phyloP scores from a whole-genome alignment of 768 basidiomycete species.

The Strobilomyces confusus region DNA sequence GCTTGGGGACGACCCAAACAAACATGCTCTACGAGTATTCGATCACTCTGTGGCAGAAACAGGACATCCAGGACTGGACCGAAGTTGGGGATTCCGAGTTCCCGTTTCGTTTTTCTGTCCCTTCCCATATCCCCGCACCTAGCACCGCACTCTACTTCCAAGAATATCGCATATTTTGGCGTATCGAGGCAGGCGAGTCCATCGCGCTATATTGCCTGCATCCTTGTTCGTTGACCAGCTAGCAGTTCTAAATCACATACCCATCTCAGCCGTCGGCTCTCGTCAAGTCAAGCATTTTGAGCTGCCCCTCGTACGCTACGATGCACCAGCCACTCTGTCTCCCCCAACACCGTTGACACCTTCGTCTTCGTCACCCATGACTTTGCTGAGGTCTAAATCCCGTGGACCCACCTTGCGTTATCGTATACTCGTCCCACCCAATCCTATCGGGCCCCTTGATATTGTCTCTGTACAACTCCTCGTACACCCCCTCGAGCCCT shows the following conservation, averaged over 20 bases:
- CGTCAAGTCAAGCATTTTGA: slow-evolving; percentile 70
- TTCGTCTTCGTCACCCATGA: slow-evolving; percentile 35
- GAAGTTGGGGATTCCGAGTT: slow-evolving; percentile 62
- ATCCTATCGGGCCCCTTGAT: slow-evolving; percentile 69
- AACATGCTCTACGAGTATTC: slow-evolving; percentile 68
- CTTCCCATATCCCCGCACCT: slow-evolving; percentile 56
- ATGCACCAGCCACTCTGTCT: slow-evolving; percentile 45
- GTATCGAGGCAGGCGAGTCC: slow-evolving; percentile 72
- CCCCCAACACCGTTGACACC: slow-evolving; percentile 34
- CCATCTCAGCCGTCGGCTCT: slow-evolving; percentile 60
- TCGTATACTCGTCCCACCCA: slow-evolving; percentile 48
- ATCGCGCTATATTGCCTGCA: slow-evolving; percentile 1
- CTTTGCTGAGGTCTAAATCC: slow-evolving; percentile 47
- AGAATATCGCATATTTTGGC: slow-evolving; percentile 78
- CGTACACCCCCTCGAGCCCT: slow-evolving; percentile 56
- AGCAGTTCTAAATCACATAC: slow-evolving; percentile 64
- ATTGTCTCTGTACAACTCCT: slow-evolving; percentile 62
- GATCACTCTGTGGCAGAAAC: slow-evolving; percentile 66
- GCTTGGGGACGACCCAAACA: slow-evolving; percentile 51
- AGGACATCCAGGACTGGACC: slow-evolving; percentile 51
- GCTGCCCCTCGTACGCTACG: slow-evolving; percentile 67
- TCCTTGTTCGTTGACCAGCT: slow-evolving; percentile 16
- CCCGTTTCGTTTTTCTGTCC: slow-evolving; percentile 69
- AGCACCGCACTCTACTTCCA: slow-evolving; percentile 66
- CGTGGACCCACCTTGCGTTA: slow-evolving; percentile 60